These are phyloP conservation scores for Avena sativa DNA, from an alignment of 176 grass and related monocot species.

Conservation along the genomic window DNA sequence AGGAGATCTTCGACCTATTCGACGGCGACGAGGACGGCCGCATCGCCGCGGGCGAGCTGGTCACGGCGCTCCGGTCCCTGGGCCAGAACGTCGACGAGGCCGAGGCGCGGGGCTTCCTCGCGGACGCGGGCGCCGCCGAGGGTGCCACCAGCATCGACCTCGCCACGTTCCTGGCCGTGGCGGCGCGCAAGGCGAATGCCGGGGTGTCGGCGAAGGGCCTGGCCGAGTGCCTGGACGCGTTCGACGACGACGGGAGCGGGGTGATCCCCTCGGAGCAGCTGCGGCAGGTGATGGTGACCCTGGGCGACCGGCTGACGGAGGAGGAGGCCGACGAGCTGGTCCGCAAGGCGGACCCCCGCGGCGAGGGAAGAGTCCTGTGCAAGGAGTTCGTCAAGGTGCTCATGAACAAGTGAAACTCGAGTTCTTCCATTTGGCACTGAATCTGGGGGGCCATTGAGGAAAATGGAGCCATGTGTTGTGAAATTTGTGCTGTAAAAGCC, in stretches of 20 bases:
- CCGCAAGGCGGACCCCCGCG: conserved; percentile 55
- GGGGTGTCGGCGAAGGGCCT: conserved; percentile 43
- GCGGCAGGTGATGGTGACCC: conserved; percentile 56
- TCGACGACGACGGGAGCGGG: conserved; percentile 52
- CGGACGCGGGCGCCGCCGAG: neutral
- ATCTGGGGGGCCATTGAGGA: neutral
- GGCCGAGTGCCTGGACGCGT: conserved; percentile 43
- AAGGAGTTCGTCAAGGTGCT: conserved; percentile 56
- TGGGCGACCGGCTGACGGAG: conserved; percentile 62
- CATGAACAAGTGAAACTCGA: conserved; percentile 31
- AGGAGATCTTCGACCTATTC: conserved; percentile 63
- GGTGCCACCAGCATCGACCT: conserved; percentile 15
- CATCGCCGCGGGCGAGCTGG: conserved; percentile 46
- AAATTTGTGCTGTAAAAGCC: neutral
- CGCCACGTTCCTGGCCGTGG: conserved; percentile 51
- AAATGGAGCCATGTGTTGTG: neutral
- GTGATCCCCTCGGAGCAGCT: conserved; percentile 62
- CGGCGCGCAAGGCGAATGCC: conserved; percentile 43
- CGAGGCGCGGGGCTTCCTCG: conserved; percentile 38
- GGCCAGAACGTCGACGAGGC: conserved; percentile 61
- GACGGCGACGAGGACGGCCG: conserved; percentile 57
- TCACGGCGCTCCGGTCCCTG: conserved; percentile 52
- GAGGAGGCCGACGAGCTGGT: conserved; percentile 63
- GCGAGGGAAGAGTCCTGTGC: conserved; percentile 42
- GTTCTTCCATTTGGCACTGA: neutral